phyloP scores from a whole-genome alignment of 495 filamentous ascomycete genomes.

The Penicillium paxilli region DNA sequence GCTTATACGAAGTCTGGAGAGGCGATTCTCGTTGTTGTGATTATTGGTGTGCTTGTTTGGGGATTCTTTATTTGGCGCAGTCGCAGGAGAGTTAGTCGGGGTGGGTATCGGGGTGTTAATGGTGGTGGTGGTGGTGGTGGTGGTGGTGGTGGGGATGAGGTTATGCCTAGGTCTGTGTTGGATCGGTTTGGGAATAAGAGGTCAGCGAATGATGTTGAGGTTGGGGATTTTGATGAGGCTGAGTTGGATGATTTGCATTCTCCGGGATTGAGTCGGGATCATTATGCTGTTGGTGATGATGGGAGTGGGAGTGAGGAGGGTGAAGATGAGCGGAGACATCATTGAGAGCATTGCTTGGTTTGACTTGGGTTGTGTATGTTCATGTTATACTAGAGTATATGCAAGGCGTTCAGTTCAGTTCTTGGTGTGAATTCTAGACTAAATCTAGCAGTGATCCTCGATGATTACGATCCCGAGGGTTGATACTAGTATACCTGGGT shows the following conservation, averaged over 20 bases:
- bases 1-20: conserved; percentile 93
- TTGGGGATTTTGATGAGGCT: conserved; percentile 85
- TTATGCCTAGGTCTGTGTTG: conserved; percentile 27
- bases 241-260: conserved; percentile 76
- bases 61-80: conserved; percentile 85
- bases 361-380: too few relatives aligned
- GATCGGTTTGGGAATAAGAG: conserved; percentile 51
- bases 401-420: too few relatives aligned
- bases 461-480: too few relatives aligned
- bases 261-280: conserved; percentile 35
- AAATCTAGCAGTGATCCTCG: too few relatives aligned
- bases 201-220: conserved; percentile 65
- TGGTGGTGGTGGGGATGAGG: conserved; percentile 16
- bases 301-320: background rate
- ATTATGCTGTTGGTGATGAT: conserved; percentile 44
- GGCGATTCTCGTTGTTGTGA: conserved; percentile 82
- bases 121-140: conserved; percentile 33
- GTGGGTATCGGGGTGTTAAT: conserved; percentile 50
- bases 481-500: too few relatives aligned
- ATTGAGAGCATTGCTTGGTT: too few relatives aligned
- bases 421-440: too few relatives aligned
- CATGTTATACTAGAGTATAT: too few relatives aligned
- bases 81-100: too few relatives aligned
- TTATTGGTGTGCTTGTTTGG: conserved; percentile 74
- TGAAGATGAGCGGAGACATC: too few relatives aligned